Evolutionary conservation across 1,284 basidiomycete species (phyloP), one percentile per base, ranked within the genome.

Genomic region (Athelia psychrophila): DNA sequence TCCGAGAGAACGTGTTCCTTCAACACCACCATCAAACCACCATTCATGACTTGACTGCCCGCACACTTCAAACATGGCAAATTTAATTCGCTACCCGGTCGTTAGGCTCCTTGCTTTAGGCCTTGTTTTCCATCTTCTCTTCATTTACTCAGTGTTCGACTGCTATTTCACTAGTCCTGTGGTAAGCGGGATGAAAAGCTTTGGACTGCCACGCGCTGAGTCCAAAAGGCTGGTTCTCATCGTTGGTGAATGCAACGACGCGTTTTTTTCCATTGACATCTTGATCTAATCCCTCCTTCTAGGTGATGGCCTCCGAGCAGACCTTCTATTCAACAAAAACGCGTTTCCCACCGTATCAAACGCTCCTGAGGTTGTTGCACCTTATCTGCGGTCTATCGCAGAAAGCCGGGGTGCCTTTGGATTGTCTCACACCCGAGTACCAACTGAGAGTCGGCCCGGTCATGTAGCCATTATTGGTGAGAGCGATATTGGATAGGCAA

Each of bases 161-260:
- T 93, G 93, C 67, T 95, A 95, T 67, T 95, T 95, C 61, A 89
- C 83, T 20, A 88, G 84, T 56, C 86, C 88, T 1, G 86, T 90
- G 5, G 85, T 88, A 22, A 77, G 81, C 75, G 88, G 88, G 48
- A 90, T 88, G 86, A 64, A 73, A 57, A 79, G 76, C 46, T 77
- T 82, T 61, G 74, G 70, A 13, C 64, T 77, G 1, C 66, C 65
- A 16, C 55, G 59, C 5, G 72, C 78, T 35, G 77, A 82, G 53
- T 83, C 91, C 3, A 86, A 88, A 59, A 77, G 92, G 1, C 75
- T 93, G 19, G 90, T 93, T 4, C 79, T 94, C 25, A 86, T 94
- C 56, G 83, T 93, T 36, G 91, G 91, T 84, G 65, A 63, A 77
- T 69, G 20, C 20, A 19, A 48, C 27, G 27, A 30, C 27, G 27